A percentile compares a stretch with the other conserved stretches of the same genome.
phyloP scores from a whole-genome alignment of 164 flowering plant species.

The Nymphaea thermarum region DNA sequence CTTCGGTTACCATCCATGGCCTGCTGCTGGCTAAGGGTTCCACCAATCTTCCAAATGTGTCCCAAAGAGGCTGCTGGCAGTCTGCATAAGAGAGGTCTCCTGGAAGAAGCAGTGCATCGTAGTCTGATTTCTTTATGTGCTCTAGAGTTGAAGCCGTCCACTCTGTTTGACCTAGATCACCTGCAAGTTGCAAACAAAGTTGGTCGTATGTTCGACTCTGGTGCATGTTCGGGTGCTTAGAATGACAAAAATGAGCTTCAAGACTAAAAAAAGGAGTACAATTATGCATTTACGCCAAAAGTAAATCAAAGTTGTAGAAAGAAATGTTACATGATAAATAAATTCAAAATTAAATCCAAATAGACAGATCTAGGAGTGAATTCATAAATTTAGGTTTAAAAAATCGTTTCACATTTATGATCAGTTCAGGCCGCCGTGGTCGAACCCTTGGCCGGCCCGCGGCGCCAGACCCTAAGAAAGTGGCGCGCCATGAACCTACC shows the following conservation, averaged over 20 bases:
- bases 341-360: too few relatives aligned
- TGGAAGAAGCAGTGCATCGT: slow-evolving; percentile 60
- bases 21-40: slow-evolving; percentile 61
- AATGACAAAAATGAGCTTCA: too few relatives aligned
- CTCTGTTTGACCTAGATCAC: slow-evolving; percentile 89
- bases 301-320: too few relatives aligned
- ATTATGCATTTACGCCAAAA: too few relatives aligned
- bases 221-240: too few relatives aligned
- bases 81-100: slow-evolving; percentile 89
- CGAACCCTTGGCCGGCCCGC: not conserved
- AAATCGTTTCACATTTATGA: too few relatives aligned
- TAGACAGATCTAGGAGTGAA: too few relatives aligned
- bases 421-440: too few relatives aligned
- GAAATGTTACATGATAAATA: too few relatives aligned
- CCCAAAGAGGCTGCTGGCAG: slow-evolving; percentile 59
- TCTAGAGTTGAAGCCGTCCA: slow-evolving; percentile 70
- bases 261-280: too few relatives aligned
- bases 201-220: too few relatives aligned
- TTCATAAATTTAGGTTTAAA: too few relatives aligned
- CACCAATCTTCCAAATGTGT: slow-evolving; percentile 74
- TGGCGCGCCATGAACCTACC: slow-evolving; percentile 22
- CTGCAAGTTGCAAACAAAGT: slow-evolving; percentile 14
- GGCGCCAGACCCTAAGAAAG: not conserved
- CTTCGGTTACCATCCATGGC: slow-evolving; percentile 91
- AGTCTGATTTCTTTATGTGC: slow-evolving; percentile 32